Conservation (phyloP, 177 flowering plant genomes). For the Vitis hybrid region DNA sequence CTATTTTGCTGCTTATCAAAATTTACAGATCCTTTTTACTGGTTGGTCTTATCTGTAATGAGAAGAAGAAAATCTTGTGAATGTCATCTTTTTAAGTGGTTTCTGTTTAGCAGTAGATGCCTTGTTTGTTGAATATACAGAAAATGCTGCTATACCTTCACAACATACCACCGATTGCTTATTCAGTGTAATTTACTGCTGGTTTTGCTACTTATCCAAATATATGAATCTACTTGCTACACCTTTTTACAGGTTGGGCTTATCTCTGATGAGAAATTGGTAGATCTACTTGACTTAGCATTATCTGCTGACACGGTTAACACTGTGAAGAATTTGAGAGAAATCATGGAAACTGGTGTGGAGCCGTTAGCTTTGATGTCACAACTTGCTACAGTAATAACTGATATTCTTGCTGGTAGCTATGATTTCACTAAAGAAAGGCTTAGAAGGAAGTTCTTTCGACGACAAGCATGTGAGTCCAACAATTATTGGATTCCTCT, state of each 20-base stretch:
- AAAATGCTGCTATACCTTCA: neutral
- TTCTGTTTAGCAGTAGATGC: neutral
- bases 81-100: neutral
- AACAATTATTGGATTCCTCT: neutral
- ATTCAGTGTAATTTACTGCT: neutral
- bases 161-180: neutral
- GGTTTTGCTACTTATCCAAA: neutral
- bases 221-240: constrained; percentile 5
- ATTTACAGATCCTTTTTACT: no score
- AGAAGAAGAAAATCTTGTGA: no score
- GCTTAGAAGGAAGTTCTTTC: constrained; percentile 75
- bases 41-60: no score
- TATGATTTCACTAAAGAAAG: constrained; percentile 73
- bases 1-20: no score
- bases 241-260: constrained; percentile 75
- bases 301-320: constrained; percentile 97
- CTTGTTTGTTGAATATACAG: neutral
- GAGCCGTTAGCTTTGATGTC: constrained; percentile 97
- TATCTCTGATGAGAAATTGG: constrained; percentile 92
- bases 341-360: constrained; percentile 91
- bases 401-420: constrained; percentile 95
- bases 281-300: constrained; percentile 96
- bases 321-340: constrained; percentile 89
- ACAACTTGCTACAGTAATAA: constrained; percentile 94
- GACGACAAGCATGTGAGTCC: constrained; percentile 71